Percentiles rank a stretch among this genome's conserved stretches.
Evolutionary conservation across 1,284 basidiomycete genomes (phyloP).

Genomic region (Ceratobasidium sp.): DNA sequence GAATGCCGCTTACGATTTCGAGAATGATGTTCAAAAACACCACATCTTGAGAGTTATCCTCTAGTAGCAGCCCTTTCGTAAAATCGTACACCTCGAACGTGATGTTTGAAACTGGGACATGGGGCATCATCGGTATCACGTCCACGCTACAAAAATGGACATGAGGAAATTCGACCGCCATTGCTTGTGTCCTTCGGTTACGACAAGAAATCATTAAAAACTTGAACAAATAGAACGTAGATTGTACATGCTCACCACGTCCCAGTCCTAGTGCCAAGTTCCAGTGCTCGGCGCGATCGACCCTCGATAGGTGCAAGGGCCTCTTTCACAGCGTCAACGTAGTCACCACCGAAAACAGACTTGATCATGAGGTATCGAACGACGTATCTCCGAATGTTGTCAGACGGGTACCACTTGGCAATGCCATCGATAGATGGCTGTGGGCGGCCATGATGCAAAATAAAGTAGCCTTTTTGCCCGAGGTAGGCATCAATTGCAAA

Average conservation of each 20-base stretch:
- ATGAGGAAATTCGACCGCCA: not conserved
- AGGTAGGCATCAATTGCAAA: too few species aligned
- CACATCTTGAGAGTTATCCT: slow-evolving; percentile 2
- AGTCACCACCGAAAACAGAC: too few species aligned
- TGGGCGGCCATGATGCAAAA: not conserved
- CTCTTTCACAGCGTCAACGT: not conserved
- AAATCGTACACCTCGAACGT: not conserved
- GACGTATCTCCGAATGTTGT: too few species aligned
- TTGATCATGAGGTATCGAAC: too few species aligned
- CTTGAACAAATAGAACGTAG: not conserved
- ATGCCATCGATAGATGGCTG: not conserved
- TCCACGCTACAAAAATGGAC: too few species aligned
- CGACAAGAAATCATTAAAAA: too few species aligned
- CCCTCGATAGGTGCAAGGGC: not conserved
- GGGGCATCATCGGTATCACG: not conserved
- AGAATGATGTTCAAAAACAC: not conserved
- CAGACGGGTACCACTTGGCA: not conserved
- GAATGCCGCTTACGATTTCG: not conserved
- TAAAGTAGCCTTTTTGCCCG: too few species aligned
- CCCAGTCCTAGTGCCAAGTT: not conserved
- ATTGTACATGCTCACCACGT: not conserved
- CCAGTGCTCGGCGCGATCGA: not conserved
- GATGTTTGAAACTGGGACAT: not conserved
- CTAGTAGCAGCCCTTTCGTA: too few species aligned
- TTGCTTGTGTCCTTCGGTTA: not conserved